Evolutionary conservation across 495 filamentous ascomycete species (phyloP), one percentile per base, ranked within the genome.

Genomic region (Penicillium bialowiezense): DNA sequence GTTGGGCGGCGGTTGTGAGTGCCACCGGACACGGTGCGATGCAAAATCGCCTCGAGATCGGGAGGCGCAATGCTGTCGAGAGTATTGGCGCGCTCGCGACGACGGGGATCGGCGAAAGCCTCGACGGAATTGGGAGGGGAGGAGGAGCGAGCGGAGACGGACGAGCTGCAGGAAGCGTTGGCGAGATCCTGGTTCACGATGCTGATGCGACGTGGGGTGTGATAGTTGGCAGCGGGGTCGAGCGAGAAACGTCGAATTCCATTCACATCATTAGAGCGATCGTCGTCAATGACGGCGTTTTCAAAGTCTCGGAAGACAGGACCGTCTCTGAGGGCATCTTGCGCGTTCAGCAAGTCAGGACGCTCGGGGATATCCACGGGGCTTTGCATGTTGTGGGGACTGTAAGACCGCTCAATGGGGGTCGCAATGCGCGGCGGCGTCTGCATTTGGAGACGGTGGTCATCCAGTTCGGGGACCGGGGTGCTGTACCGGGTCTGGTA

Each of bases 81-180:
- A 2, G 84, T 87, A 28, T 80, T 81, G 28, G 82, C 81, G 37
- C 82, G 77, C 15, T 90, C 89, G 7, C 82, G 80, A 38, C 83
- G 78, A 50, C 82, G 78, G 2, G 67, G 75, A 53, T 93, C 90
- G 3, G 92, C 95, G 66, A 98, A 98, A 13, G 93, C 93, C 66
- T 97, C 92, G 19, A 98, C 93, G 3, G 93, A 98, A 65, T 97
- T 97, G 2, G 93, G 91, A 9, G 91, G 91, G 14, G 95, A 98
- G 0, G 79, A 75, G 2, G 88, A 89, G 20, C 88, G 78, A 29
- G 80, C 82, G 6, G 80, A 81, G 3, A 75, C 66, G 3, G 84
- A 86, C 5, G 81, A 84, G 6, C 70, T 65, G 42, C 79, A 54
- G 14, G 75, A 77, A 24, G 63, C 52, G 29, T 69, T 68, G 34